Conservation (phyloP, 1,284 basidiomycete species). For the Ceratorhiza oryzae-sativae region DNA sequence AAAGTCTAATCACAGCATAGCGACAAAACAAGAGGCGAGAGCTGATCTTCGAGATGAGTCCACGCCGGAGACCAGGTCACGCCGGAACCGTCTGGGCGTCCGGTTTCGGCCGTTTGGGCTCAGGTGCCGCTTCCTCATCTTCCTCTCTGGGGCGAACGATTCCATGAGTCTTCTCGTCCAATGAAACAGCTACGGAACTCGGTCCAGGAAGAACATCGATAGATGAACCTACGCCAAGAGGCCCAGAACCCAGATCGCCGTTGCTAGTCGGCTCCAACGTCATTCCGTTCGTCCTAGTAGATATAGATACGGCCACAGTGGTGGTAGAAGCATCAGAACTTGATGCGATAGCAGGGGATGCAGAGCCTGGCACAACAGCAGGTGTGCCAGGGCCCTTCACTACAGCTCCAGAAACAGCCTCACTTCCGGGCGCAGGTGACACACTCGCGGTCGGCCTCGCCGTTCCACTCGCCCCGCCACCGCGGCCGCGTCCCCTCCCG, state of each 20-base stretch:
- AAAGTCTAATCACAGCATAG: background rate
- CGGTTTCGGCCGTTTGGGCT: slow-evolving; percentile 16
- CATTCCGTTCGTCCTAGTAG: background rate
- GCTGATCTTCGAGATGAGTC: slow-evolving; percentile 13
- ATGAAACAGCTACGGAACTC: slow-evolving; percentile 1
- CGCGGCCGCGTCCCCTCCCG: slow-evolving; percentile 21
- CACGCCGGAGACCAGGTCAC: slow-evolving; percentile 6
- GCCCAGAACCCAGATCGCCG: slow-evolving; percentile 8
- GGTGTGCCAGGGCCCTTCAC: background rate
- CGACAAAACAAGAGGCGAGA: background rate
- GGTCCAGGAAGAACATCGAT: slow-evolving; percentile 6
- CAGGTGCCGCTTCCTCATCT: slow-evolving; percentile 14
- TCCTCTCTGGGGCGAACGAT: slow-evolving; percentile 28
- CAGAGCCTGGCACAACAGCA: background rate
- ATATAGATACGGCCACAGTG: background rate
- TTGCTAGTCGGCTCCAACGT: background rate
- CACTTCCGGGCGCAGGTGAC: slow-evolving; percentile 8
- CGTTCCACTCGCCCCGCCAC: slow-evolving; percentile 2
- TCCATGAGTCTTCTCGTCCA: slow-evolving; percentile 9
- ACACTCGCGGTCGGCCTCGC: slow-evolving; percentile 6
- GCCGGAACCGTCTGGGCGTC: slow-evolving; percentile 2
- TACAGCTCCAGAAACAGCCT: background rate
- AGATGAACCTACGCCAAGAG: background rate
- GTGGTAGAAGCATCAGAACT: background rate
- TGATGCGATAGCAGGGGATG: background rate